These are phyloP conservation scores for Dissophora ornata DNA, from an alignment of 192 early-diverging fungal genomes.

Conservation along the genomic window DNA sequence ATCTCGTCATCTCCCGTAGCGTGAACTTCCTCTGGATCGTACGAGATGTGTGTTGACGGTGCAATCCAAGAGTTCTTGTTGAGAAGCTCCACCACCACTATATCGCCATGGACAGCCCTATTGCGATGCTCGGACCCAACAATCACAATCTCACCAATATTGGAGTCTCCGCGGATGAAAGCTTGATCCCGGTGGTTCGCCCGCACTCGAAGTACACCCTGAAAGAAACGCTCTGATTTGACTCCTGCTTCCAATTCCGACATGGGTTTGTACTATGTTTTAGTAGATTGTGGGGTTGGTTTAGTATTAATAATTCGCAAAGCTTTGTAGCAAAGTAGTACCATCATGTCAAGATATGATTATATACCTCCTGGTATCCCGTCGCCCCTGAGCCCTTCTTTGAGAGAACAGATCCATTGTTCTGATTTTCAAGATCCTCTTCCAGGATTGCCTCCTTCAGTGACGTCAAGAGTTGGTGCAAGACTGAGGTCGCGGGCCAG, in stretches of 20 bases:
- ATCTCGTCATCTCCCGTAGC: constrained; percentile 33
- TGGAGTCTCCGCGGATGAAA: constrained; percentile 54
- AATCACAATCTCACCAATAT: constrained; percentile 68
- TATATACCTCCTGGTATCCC: constrained; percentile 46
- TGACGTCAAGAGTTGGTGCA: constrained; percentile 59
- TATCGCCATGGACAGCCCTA: constrained; percentile 71
- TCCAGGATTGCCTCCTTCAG: constrained; percentile 67
- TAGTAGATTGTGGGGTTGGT: neutral
- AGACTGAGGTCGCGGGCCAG: constrained; percentile 50
- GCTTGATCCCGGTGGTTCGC: constrained; percentile 60
- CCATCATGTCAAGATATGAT: too few species aligned
- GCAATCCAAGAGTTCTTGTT: constrained; percentile 56
- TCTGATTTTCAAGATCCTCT: constrained; percentile 50
- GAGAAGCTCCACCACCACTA: constrained; percentile 72
- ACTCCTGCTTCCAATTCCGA: constrained; percentile 65
- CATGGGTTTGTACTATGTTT: constrained; percentile 58
- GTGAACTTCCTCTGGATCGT: constrained; percentile 49
- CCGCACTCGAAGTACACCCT: constrained; percentile 56
- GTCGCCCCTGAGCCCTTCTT: constrained; percentile 20
- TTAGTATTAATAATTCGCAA: neutral
- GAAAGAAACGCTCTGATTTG: constrained; percentile 61
- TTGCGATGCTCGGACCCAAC: constrained; percentile 67
- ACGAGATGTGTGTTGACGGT: constrained; percentile 59
- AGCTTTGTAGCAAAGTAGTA: too few species aligned
- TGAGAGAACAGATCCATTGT: neutral